Evolutionary conservation across 441 rosid genomes (phyloP).

Genomic region (Raphanus hybrid): DNA sequence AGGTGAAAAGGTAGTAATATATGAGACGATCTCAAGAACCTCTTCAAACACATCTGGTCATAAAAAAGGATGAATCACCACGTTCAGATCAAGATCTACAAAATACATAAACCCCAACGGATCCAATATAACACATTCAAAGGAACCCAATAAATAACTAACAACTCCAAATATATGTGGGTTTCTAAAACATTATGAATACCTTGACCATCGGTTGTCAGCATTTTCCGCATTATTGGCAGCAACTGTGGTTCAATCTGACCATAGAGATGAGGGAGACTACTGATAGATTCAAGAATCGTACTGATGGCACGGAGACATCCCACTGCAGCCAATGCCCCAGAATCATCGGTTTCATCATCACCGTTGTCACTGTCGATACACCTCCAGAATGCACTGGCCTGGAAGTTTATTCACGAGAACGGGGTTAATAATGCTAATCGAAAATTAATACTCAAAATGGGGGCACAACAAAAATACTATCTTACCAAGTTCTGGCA

Average conservation of each 20-base stretch:
- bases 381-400: conserved; percentile 98
- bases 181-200: conserved; percentile 35
- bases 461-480: conserved; percentile 16
- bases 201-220: conserved; percentile 99
- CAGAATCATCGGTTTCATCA: conserved; percentile 93
- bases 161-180: conserved; percentile 3
- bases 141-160: conserved; percentile 14
- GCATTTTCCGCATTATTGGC: conserved; percentile 96
- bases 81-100: conserved; percentile 23
- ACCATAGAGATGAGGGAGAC: conserved; percentile 93
- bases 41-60: conserved; percentile 98
- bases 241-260: conserved; percentile 95
- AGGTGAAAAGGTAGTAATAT: conserved; percentile 96
- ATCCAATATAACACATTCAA: conserved; percentile 17
- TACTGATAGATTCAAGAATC: conserved; percentile 95
- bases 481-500: conserved; percentile 94
- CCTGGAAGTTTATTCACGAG: conserved; percentile 54
- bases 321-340: conserved; percentile 99
- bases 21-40: conserved; percentile 94
- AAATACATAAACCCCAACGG: conserved; percentile 2
- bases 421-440: conserved; percentile 20
- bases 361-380: conserved; percentile 89
- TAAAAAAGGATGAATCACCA: conserved; percentile 24
- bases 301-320: conserved; percentile 99
- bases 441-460: conserved; percentile 23